Conservation (phyloP, 2,329 filamentous ascomycete genomes). For the Gaeumannomyces sp. region DNA sequence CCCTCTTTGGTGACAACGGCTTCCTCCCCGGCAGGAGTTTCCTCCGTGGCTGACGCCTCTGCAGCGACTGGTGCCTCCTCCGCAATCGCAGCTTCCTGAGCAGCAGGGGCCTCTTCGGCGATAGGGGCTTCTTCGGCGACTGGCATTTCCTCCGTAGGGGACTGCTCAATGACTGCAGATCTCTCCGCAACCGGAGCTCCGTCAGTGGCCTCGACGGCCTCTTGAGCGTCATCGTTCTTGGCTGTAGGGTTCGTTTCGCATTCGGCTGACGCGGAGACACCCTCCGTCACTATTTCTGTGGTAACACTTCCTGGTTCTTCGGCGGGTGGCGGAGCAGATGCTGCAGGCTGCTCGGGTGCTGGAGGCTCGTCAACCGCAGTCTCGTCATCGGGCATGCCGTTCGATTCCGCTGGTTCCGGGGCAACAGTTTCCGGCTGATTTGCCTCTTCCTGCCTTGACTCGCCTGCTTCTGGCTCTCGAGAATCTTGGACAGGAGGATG, state of each 20-base stretch:
- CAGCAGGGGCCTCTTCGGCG: too few species aligned
- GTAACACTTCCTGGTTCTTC: slow-evolving; percentile 8
- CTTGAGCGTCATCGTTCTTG: neutral
- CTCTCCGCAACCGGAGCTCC: too few species aligned
- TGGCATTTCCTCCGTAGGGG: too few species aligned
- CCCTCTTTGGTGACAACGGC: neutral
- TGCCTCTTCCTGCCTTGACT: neutral
- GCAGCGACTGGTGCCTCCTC: too few species aligned
- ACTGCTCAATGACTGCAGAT: too few species aligned
- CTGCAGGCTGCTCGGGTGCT: neutral
- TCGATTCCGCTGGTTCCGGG: neutral
- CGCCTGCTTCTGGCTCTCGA: neutral
- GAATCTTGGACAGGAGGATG: neutral
- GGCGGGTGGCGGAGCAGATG: neutral
- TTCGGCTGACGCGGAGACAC: neutral
- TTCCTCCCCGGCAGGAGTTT: neutral
- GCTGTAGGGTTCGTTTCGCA: neutral
- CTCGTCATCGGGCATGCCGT: neutral
- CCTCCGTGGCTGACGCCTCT: too few species aligned
- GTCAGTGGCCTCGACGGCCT: neutral
- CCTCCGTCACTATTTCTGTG: neutral
- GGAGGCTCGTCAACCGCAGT: neutral
- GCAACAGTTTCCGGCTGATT: neutral
- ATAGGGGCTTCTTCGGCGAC: too few species aligned
- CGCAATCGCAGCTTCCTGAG: too few species aligned